Percentiles rank a stretch among this genome's conserved stretches.
Conservation (phyloP, 2,329 filamentous ascomycete species). For the Cercospora citrullina region DNA sequence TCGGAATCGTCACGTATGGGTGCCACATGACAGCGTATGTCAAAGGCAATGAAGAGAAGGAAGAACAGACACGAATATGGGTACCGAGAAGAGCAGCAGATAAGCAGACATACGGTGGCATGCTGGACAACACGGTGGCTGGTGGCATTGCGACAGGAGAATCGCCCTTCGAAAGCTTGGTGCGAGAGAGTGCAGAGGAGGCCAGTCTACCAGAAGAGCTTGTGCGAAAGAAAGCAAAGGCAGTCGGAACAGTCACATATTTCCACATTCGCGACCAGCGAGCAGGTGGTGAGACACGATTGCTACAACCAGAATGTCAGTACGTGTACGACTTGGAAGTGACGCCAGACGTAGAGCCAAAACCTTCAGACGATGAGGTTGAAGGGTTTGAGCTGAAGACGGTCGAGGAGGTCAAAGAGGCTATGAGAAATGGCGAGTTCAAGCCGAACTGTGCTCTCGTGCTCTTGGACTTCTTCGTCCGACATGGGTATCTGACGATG, state of each 20-base stretch:
- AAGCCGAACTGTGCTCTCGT: slow-evolving; percentile 91
- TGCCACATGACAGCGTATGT: slow-evolving; percentile 73
- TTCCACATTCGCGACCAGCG: slow-evolving; percentile 74
- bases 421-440: slow-evolving; percentile 72
- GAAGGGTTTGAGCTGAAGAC: slow-evolving; percentile 77
- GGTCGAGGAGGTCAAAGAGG: slow-evolving; percentile 71
- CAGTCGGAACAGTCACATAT: slow-evolving; percentile 76
- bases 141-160: slow-evolving; percentile 82
- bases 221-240: slow-evolving; percentile 60
- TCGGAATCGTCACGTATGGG: slow-evolving; percentile 76
- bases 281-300: slow-evolving; percentile 75
- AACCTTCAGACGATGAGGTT: slow-evolving; percentile 85
- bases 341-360: slow-evolving; percentile 64
- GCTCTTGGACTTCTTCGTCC: slow-evolving; percentile 84
- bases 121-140: slow-evolving; percentile 93
- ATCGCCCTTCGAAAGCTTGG: slow-evolving; percentile 73
- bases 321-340: slow-evolving; percentile 90
- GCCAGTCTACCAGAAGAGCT: slow-evolving; percentile 72
- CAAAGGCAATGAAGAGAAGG: slow-evolving; percentile 41
- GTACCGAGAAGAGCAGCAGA: slow-evolving; percentile 71
- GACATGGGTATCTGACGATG: slow-evolving; percentile 74
- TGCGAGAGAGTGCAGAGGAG: slow-evolving; percentile 87
- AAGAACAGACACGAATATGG: slow-evolving; percentile 73
- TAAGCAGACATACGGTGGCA: slow-evolving; percentile 87
- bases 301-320: slow-evolving; percentile 87